phyloP scores from a whole-genome alignment of 2,329 filamentous ascomycete genomes.

The Albophoma yamanashiensis region DNA sequence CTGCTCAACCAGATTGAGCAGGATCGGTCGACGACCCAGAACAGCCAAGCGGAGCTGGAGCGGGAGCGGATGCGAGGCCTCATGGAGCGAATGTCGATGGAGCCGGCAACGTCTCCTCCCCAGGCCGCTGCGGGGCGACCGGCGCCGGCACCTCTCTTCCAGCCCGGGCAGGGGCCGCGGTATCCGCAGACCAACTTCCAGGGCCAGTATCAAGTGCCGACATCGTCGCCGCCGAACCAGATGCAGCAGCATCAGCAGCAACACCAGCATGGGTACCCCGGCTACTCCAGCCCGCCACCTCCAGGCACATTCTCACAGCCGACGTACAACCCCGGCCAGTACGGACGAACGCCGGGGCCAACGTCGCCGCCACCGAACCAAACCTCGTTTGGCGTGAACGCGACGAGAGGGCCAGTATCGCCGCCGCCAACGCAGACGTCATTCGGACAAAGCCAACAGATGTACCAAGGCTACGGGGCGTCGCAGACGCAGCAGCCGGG shows the following conservation, averaged over 20 bases:
- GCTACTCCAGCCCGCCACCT: slow-evolving; percentile 28
- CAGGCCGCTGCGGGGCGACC: slow-evolving; percentile 12
- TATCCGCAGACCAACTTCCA: slow-evolving; percentile 45
- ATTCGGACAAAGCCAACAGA: slow-evolving; percentile 31
- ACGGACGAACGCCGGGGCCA: slow-evolving; percentile 45
- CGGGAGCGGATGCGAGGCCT: slow-evolving; percentile 77
- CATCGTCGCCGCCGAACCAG: slow-evolving; percentile 41
- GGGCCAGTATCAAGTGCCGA: slow-evolving; percentile 49
- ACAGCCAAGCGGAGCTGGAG: slow-evolving; percentile 63
- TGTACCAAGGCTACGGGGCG: slow-evolving; percentile 24
- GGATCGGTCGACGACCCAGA: slow-evolving; percentile 52
- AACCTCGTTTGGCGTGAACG: slow-evolving; percentile 31
- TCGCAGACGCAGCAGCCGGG: slow-evolving; percentile 23
- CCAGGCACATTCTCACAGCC: slow-evolving; percentile 37
- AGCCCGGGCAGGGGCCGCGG: slow-evolving; percentile 30
- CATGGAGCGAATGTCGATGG: slow-evolving; percentile 94
- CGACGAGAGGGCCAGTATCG: slow-evolving; percentile 32
- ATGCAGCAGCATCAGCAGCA: slow-evolving; percentile 28
- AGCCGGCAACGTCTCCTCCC: slow-evolving; percentile 37
- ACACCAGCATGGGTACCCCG: slow-evolving; percentile 30
- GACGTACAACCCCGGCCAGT: slow-evolving; percentile 47
- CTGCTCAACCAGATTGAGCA: slow-evolving; percentile 82
- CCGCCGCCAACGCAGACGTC: slow-evolving; percentile 48
- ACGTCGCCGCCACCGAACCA: slow-evolving; percentile 56
- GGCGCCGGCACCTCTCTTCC: slow-evolving; percentile 36